phyloP scores from a whole-genome alignment of 2,329 filamentous ascomycete species.

The Arthrocladium fulminans region DNA sequence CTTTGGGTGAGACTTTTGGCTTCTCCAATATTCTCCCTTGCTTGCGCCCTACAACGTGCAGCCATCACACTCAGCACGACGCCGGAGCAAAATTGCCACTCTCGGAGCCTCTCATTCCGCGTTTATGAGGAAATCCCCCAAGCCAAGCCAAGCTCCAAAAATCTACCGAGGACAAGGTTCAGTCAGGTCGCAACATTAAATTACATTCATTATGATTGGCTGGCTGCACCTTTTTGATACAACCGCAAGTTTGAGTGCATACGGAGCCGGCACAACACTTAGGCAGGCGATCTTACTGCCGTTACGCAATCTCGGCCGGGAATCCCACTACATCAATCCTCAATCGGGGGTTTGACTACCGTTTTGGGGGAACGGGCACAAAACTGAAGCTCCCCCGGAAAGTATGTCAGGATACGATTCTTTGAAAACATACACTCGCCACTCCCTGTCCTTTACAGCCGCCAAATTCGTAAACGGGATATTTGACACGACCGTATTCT shows the following conservation, averaged over 20 bases:
- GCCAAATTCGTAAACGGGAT: slow-evolving; percentile 81
- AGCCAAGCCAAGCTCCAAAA: no score
- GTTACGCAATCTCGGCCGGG: background rate
- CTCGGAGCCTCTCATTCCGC: no score
- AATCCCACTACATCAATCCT: no score
- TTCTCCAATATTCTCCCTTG: no score
- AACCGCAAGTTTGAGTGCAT: background rate
- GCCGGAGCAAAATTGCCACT: no score
- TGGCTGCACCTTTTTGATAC: background rate
- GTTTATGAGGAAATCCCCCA: no score
- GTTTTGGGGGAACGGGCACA: no score
- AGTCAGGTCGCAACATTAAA: background rate
- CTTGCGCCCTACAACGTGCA: no score
- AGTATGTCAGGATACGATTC: slow-evolving; percentile 19
- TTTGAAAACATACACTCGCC: slow-evolving; percentile 73
- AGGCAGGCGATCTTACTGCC: background rate
- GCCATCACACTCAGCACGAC: no score
- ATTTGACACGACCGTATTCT: slow-evolving; percentile 62
- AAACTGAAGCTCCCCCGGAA: background rate
- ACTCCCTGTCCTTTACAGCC: slow-evolving; percentile 83
- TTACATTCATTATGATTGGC: background rate
- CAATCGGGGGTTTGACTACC: no score
- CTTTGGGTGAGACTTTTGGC: no score
- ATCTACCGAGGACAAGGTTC: background rate
- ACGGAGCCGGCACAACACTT: background rate